Base-by-base conservation (phyloP, 1,284 basidiomycete genomes). In the Boletellus deceptivus region DNA sequence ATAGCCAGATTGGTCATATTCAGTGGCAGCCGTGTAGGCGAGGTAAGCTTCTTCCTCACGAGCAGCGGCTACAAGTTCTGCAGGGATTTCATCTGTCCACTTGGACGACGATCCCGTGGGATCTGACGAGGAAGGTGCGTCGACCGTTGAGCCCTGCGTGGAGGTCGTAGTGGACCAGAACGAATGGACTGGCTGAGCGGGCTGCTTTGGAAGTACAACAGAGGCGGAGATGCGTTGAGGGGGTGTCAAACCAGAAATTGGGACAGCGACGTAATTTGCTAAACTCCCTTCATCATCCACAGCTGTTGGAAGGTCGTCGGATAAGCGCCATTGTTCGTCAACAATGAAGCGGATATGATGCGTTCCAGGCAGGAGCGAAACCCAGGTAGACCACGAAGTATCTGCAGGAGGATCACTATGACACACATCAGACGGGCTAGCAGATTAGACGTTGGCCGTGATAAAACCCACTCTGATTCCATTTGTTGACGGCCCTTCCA, bases 281-380 rank as follows among this genome's bases (percentile, higher is more conserved):
- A 99, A 76, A 31, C 90, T 91, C 29, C 97, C 96, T 63, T 97
- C 91, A 60, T 94, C 92, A 67, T 98, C 95, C 29, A 94, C 93
- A 1, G 95, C 93, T 2, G 91, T 91, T 8, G 93, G 89, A 20
- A 97, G 79, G 57, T 93, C 86, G 50, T 86, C 79, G 6, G 85
- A 79, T 13, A 86, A 75, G 53, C 87, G 83, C 86, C 89, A 94
- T 46, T 87, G 82, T 52, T 92, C 89, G 70, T 99, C 97, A 53
- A 99, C 93, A 59, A 98, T 83, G 75, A 98, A 99, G 58, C 95
- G 93, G 66, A 98, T 80, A 54, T 96, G 91, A 67, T 99, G 95
- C 2, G 94, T 95, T 20, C 96, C 97, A 0, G 95, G 93, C 13
- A 86, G 82, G 3, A 97, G 80, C 16, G 72, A 55, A 37, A 89